phyloP scores from a whole-genome alignment of 345 rosid species.

The Theobroma cacao region DNA sequence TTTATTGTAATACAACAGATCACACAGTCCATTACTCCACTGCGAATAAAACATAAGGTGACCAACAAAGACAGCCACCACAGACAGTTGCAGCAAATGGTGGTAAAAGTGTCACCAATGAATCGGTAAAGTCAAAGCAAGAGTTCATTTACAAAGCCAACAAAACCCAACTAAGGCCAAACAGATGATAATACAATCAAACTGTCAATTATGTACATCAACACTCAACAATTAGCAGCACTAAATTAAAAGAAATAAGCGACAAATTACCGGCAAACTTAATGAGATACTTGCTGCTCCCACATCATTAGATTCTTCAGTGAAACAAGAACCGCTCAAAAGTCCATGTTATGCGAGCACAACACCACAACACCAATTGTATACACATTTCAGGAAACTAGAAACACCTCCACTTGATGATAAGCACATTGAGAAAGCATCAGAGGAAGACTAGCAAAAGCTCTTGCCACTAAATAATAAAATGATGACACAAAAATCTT shows the following conservation, averaged over 20 bases:
- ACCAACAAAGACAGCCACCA: background rate
- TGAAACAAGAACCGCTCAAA: background rate
- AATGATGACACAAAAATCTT: background rate
- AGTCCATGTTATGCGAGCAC: background rate
- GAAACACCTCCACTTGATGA: background rate
- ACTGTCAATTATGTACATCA: background rate
- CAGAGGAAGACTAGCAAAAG: background rate
- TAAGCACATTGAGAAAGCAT: background rate
- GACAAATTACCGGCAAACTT: background rate
- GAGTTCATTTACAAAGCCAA: background rate
- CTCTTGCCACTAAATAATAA: background rate
- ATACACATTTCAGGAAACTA: background rate
- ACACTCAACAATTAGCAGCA: background rate
- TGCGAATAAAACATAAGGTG: background rate
- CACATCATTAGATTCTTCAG: background rate
- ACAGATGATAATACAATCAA: background rate
- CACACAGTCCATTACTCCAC: background rate
- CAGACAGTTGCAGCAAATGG: background rate
- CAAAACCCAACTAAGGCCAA: background rate
- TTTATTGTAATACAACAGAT: background rate
- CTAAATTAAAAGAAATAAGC: background rate
- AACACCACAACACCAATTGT: background rate
- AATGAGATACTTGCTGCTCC: slow-evolving; percentile 5
- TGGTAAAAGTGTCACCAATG: background rate
- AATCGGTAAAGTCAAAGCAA: background rate